Conservation (phyloP, 140 eudicot species). For the Ambrosia hybrid region DNA sequence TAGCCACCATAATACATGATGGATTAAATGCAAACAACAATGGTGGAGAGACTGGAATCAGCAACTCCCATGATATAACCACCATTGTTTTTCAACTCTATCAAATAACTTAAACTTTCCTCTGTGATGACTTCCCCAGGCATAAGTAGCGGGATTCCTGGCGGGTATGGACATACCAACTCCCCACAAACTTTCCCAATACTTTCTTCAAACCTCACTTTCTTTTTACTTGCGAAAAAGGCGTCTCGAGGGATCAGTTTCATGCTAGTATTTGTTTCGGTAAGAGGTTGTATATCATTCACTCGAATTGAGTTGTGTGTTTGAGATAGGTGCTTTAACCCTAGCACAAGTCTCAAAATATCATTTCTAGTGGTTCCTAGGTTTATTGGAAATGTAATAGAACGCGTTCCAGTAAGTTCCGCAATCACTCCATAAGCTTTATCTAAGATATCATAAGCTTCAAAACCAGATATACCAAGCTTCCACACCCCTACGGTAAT, state of each 20-base stretch:
- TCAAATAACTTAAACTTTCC: conserved; percentile 40
- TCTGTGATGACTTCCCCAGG: conserved; percentile 68
- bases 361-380: conserved; percentile 48
- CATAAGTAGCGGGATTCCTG: conserved; percentile 52
- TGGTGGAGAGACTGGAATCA: conserved; percentile 51
- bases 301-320: too few relatives aligned
- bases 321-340: conserved; percentile 32
- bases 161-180: conserved; percentile 72
- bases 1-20: too few relatives aligned
- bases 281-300: neutral
- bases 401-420: conserved; percentile 68
- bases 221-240: conserved; percentile 55
- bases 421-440: conserved; percentile 53
- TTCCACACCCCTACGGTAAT: conserved; percentile 61
- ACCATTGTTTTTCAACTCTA: conserved; percentile 56
- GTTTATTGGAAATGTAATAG: conserved; percentile 48
- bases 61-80: conserved; percentile 68
- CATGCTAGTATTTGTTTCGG: conserved; percentile 22
- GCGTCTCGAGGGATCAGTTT: conserved; percentile 68
- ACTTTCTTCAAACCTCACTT: conserved; percentile 37
- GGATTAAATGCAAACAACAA: conserved; percentile 43
- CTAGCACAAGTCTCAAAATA: conserved; percentile 58
- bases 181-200: conserved; percentile 68
- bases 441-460: conserved; percentile 66
- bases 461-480: conserved; percentile 70